Evolutionary conservation across 2,329 filamentous ascomycete genomes (phyloP).

Genomic region (Trichoderma sp.): DNA sequence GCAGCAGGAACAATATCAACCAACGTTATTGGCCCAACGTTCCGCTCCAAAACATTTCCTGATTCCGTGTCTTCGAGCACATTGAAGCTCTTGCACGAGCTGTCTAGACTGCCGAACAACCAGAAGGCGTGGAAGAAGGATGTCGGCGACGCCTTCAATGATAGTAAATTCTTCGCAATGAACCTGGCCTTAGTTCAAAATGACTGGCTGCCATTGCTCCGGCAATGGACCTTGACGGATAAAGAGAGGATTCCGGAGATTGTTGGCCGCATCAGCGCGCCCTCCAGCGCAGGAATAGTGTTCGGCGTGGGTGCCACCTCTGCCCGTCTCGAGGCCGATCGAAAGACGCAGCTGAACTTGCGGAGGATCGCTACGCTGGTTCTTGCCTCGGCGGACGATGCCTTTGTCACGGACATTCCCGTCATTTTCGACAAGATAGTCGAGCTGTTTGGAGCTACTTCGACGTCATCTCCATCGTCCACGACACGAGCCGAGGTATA

Average conservation of each 20-base stretch:
- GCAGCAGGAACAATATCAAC: constrained; percentile 79
- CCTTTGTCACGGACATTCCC: constrained; percentile 73
- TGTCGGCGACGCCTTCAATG: constrained; percentile 86
- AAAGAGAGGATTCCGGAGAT: constrained; percentile 86
- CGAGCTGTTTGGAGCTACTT: constrained; percentile 79
- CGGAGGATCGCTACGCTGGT: constrained; percentile 78
- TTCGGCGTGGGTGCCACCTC: constrained; percentile 97
- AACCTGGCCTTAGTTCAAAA: constrained; percentile 62
- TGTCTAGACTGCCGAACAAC: constrained; percentile 73
- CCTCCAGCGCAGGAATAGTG: constrained; percentile 91
- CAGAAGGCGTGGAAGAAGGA: constrained; percentile 94
- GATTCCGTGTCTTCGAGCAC: constrained; percentile 73
- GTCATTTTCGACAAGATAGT: constrained; percentile 78
- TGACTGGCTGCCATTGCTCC: constrained; percentile 80
- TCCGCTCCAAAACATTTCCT: constrained; percentile 84
- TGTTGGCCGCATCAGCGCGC: constrained; percentile 72
- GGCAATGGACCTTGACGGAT: constrained; percentile 80
- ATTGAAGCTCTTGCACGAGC: constrained; percentile 70
- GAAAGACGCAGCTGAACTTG: constrained; percentile 86
- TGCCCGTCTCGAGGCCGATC: constrained; percentile 89
- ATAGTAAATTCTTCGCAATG: constrained; percentile 78
- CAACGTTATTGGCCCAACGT: constrained; percentile 75
- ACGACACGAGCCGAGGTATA: constrained; percentile 86
- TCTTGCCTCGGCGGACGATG: constrained; percentile 72
- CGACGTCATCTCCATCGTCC: constrained; percentile 88